Evolutionary conservation across 495 filamentous ascomycete genomes (phyloP).

Genomic region (Neurospora sp.): DNA sequence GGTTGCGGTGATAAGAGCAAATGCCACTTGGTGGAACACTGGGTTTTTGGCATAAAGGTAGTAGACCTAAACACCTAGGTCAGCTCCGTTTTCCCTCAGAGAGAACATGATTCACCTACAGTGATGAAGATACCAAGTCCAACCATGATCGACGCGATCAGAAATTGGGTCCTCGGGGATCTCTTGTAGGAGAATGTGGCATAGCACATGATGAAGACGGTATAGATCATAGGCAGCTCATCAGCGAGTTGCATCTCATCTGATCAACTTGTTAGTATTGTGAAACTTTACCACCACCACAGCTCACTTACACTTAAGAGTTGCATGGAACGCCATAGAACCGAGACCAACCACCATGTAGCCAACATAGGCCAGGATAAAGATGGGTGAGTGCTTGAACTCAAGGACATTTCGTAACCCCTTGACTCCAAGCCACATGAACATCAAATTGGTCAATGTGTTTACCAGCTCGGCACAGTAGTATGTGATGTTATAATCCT

Average conservation of each 20-base stretch:
- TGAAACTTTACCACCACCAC: background rate
- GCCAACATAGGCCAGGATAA: slow-evolving; percentile 59
- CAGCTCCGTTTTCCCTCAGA: background rate
- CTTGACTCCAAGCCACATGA: slow-evolving; percentile 61
- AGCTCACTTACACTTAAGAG: slow-evolving; percentile 58
- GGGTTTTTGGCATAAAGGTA: slow-evolving; percentile 94
- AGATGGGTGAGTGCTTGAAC: slow-evolving; percentile 63
- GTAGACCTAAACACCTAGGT: slow-evolving; percentile 41
- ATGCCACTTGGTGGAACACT: slow-evolving; percentile 83
- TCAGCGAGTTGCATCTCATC: slow-evolving; percentile 97
- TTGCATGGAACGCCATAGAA: slow-evolving; percentile 74
- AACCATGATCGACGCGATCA: slow-evolving; percentile 52
- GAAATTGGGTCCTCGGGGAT: slow-evolving; percentile 39
- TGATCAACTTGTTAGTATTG: slow-evolving; percentile 25
- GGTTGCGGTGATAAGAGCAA: slow-evolving; percentile 66
- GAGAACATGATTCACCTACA: slow-evolving; percentile 19
- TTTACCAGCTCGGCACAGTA: slow-evolving; percentile 39
- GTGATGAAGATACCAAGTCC: slow-evolving; percentile 71
- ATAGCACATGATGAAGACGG: slow-evolving; percentile 78
- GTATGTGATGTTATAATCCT: slow-evolving; percentile 41
- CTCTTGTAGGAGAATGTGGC: slow-evolving; percentile 72
- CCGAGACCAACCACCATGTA: slow-evolving; percentile 74
- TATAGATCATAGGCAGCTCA: slow-evolving; percentile 97
- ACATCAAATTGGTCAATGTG: slow-evolving; percentile 71
- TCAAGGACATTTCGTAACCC: slow-evolving; percentile 60